phyloP scores from a whole-genome alignment of 1,139 yeast genomes.

The Suhomyces taliae region DNA sequence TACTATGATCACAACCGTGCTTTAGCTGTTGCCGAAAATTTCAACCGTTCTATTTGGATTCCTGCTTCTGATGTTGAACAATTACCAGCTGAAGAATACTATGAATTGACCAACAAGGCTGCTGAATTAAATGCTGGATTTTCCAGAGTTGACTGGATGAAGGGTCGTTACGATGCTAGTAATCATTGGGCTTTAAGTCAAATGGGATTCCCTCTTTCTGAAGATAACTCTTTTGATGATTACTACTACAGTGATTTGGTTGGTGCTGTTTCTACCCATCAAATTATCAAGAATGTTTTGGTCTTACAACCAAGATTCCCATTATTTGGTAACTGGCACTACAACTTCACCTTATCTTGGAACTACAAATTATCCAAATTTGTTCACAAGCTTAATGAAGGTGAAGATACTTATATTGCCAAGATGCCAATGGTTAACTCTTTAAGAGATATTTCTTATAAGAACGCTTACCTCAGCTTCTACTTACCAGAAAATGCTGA shows the following conservation, averaged over 20 bases:
- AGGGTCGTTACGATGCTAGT: conserved; percentile 44
- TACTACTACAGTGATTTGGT: conserved; percentile 83
- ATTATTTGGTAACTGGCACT: conserved; percentile 92
- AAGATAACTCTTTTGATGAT: conserved; percentile 51
- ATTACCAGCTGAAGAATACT: conserved; percentile 73
- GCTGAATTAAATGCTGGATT: conserved; percentile 70
- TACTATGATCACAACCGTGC: conserved; percentile 71
- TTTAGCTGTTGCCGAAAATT: conserved; percentile 54
- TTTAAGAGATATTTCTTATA: conserved; percentile 67
- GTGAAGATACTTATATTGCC: conserved; percentile 57
- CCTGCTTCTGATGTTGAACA: conserved; percentile 43
- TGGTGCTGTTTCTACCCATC: conserved; percentile 90
- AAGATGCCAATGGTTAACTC: conserved; percentile 75
- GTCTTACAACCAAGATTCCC: conserved; percentile 87
- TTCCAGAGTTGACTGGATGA: conserved; percentile 75
- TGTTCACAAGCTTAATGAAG: conserved; percentile 41
- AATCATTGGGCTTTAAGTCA: conserved; percentile 53
- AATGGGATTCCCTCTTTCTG: conserved; percentile 54
- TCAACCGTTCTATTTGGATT: conserved; percentile 77
- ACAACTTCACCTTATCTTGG: conserved; percentile 96
- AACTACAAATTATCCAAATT: conserved; percentile 56
- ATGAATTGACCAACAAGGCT: conserved; percentile 75
- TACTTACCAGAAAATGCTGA: conserved; percentile 89
- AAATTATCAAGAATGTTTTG: conserved; percentile 47
- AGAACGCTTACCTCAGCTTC: conserved; percentile 57